Base-by-base conservation (phyloP, 139 green algal genomes). In the Pedinophyceae sp. region DNA sequence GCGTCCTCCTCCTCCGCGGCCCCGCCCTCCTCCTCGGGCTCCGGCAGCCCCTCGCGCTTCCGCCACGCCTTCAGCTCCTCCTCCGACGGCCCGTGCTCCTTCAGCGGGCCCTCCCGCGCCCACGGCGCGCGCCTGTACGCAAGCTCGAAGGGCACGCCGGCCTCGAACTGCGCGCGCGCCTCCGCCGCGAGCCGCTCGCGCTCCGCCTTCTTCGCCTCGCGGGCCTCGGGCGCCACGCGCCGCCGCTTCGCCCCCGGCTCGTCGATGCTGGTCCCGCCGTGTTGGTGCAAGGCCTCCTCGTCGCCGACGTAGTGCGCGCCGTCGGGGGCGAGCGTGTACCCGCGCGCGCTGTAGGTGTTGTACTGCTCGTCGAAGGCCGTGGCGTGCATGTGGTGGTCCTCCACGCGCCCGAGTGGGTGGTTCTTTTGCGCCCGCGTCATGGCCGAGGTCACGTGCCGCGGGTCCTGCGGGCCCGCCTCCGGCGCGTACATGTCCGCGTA, bases 281-380 rank as follows among this genome's bases (percentile, higher is more conserved):
- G 34, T 23, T 3, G 30, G 6, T 1, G 4, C n/a, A 5, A 27
- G 6, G 25, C 54, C 3, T 29, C 7, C 18, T 55, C 45, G 46
- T 30, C 65, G 66, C 57, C 43, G 16, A 52, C 57, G 3, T 24
- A 10, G 52, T 27, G 34, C 48, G 6, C n/a, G 19, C 54, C 60
- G 24, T 48, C 28, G 3, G 69, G 65, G 30, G 64, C 70, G 10
- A 58, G 55, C 41, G 58, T 66, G n/a, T 64, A 58, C 1, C 50
- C 63, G 29, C 50, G 50, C 30, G 60, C 27, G 43, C 83, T 52
- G 59, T 89, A 96, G 2, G 73, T 87, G 65, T 89, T 79, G 75
- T 89, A 94, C 69, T 96, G 79, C 59, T 89, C 74, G 28, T 94
- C 85, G 70, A 94, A 94, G 17, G 70, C 56, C 40, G 74, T 84